These are phyloP conservation scores for Pluteus cervinus DNA, from an alignment of 768 basidiomycete species.

Conservation along the genomic window DNA sequence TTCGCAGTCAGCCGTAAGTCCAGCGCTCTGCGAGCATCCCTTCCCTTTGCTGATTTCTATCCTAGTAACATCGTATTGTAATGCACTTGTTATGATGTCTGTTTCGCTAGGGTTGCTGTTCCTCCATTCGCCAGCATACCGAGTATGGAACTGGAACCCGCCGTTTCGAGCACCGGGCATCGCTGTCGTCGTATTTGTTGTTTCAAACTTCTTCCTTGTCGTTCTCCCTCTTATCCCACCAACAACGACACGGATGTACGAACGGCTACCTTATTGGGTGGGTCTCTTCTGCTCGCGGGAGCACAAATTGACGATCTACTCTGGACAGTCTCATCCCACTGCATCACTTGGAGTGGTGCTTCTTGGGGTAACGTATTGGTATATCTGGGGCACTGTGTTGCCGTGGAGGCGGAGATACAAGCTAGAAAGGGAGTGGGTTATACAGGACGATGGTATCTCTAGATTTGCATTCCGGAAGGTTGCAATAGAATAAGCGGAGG, in stretches of 20 bases:
- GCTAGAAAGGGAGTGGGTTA: slow-evolving; percentile 38
- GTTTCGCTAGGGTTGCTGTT: slow-evolving; percentile 12
- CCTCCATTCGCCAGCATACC: slow-evolving; percentile 28
- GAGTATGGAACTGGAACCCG: slow-evolving; percentile 24
- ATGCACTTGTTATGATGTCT: slow-evolving; percentile 11
- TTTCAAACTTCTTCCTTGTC: slow-evolving; percentile 61
- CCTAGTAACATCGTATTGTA: slow-evolving; percentile 5
- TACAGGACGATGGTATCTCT: slow-evolving; percentile 55
- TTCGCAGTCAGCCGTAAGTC: slow-evolving; percentile 47
- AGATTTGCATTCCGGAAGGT: slow-evolving; percentile 44
- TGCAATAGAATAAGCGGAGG: too few species aligned
- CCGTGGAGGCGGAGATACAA: slow-evolving; percentile 43
- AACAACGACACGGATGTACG: slow-evolving; percentile 42
- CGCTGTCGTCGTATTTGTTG: slow-evolving; percentile 37
- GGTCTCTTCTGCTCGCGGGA: too few species aligned
- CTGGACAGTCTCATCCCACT: slow-evolving; percentile 42
- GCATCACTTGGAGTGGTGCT: slow-evolving; percentile 39
- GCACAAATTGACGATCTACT: too few species aligned
- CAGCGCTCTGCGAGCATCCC: slow-evolving; percentile 28
- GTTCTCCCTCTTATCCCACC: slow-evolving; percentile 62
- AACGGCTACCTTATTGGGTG: slow-evolving; percentile 65
- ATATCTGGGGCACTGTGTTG: slow-evolving; percentile 42
- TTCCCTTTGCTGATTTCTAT: too few species aligned
- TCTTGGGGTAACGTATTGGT: slow-evolving; percentile 54
- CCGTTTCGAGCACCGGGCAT: slow-evolving; percentile 16